Conservation (phyloP, 768 basidiomycete species). For the Amanita fuliginea region DNA sequence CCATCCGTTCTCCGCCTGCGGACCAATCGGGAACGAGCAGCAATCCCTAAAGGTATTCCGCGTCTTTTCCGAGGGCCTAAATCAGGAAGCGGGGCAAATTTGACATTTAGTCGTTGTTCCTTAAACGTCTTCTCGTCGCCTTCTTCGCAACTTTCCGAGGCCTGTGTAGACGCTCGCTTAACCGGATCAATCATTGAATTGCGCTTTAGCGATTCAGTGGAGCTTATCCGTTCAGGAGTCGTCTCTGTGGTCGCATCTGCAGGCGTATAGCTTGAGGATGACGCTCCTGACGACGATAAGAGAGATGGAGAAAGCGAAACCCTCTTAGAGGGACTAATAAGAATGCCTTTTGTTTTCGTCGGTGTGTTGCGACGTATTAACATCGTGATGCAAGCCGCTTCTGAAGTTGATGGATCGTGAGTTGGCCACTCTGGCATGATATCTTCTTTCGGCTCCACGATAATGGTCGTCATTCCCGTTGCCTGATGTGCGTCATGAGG, state of each 20-base stretch:
- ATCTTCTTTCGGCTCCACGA: constrained; percentile 2
- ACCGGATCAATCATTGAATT: background rate
- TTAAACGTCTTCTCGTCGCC: background rate
- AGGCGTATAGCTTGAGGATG: background rate
- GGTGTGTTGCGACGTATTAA: background rate
- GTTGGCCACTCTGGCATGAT: background rate
- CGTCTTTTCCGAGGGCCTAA: constrained; percentile 37
- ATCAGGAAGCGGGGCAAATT: constrained; percentile 51
- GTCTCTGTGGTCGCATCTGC: background rate
- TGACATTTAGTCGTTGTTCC: constrained; percentile 25
- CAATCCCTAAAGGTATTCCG: constrained; percentile 41
- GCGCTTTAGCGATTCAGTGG: background rate
- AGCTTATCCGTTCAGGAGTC: background rate
- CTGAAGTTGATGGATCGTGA: background rate
- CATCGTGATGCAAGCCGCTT: background rate
- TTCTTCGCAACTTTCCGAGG: background rate
- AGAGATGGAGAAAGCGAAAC: background rate
- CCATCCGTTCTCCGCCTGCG: constrained; percentile 18
- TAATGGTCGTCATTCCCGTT: background rate
- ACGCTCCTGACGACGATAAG: background rate
- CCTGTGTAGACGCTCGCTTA: background rate
- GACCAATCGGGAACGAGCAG: constrained; percentile 34
- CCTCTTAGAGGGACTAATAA: background rate
- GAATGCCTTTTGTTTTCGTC: constrained; percentile 3
- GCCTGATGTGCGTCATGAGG: background rate